Conservation (phyloP, 2,329 filamentous ascomycete genomes). For the Ceratocystis cubensis region DNA sequence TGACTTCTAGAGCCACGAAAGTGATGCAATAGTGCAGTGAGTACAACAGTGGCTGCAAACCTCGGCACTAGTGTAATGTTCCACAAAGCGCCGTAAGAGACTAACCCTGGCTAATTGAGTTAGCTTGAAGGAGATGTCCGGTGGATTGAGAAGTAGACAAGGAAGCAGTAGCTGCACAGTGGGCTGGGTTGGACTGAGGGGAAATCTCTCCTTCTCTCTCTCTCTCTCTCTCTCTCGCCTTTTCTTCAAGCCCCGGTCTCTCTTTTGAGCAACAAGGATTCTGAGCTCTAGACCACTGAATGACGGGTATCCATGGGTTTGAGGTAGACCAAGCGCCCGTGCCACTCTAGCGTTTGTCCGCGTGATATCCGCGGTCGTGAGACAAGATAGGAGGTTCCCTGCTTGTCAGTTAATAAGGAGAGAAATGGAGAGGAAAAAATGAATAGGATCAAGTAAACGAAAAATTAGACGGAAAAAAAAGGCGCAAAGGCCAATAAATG, state of each 20-base stretch:
- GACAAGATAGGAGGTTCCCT: background rate
- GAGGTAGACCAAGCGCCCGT: background rate
- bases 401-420: background rate
- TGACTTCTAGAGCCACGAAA: background rate
- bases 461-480: background rate
- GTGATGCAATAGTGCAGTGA: no score
- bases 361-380: constrained; percentile 5
- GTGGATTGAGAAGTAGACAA: background rate
- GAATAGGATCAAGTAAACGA: background rate
- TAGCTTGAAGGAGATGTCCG: constrained; percentile 7
- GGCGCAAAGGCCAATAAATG: background rate
- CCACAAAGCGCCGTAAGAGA: background rate
- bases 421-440: background rate
- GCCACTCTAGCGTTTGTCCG: constrained; percentile 9
- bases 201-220: background rate
- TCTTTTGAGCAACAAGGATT: background rate
- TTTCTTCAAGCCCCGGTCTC: constrained; percentile 8
- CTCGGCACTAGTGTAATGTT: background rate
- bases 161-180: background rate
- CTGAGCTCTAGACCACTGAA: background rate
- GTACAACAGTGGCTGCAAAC: background rate
- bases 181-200: background rate
- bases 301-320: background rate
- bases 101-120: background rate
- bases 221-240: background rate